A percentile compares a stretch with the other conserved stretches of the same genome.
phyloP scores from a whole-genome alignment of 371 early-diverging fungal genomes.

The Mortierella sp. region DNA sequence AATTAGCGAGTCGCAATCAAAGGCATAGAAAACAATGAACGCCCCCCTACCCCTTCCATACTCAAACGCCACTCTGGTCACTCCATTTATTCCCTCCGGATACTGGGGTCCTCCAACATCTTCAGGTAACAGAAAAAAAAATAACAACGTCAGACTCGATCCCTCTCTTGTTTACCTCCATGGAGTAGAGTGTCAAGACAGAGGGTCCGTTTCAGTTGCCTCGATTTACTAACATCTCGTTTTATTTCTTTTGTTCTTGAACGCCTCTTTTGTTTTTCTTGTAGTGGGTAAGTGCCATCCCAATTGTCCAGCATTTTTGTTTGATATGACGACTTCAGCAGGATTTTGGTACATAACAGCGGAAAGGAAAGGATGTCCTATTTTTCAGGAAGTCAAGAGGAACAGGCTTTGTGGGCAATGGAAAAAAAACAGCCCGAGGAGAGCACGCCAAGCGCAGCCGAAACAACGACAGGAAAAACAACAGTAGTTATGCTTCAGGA shows the following conservation, averaged over 20 bases:
- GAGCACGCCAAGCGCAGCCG: slow-evolving; percentile 12
- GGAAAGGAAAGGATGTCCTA: background rate
- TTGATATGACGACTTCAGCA: background rate
- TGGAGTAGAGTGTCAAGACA: background rate
- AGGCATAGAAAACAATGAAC: background rate
- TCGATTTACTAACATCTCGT: background rate
- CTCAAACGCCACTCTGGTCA: slow-evolving; percentile 22
- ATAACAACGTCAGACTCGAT: background rate
- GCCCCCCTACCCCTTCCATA: slow-evolving; percentile 2
- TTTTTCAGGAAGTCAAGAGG: background rate
- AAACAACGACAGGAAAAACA: background rate
- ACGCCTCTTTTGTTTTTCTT: background rate
- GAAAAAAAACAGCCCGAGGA: background rate
- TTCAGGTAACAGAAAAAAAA: slow-evolving; percentile 24
- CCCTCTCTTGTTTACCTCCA: background rate
- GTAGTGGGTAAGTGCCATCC: background rate
- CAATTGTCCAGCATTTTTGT: background rate
- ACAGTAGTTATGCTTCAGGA: background rate
- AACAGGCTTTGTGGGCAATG: background rate
- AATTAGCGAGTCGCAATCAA: background rate
- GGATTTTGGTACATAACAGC: background rate
- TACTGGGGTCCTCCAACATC: slow-evolving; percentile 49
- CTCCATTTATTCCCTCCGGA: slow-evolving; percentile 10
- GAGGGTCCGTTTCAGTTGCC: background rate
- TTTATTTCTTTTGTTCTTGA: background rate